Evolutionary conservation across 1,139 yeast species (phyloP), one percentile per base, ranked within the genome.

Genomic region (Taphrina pruni): DNA sequence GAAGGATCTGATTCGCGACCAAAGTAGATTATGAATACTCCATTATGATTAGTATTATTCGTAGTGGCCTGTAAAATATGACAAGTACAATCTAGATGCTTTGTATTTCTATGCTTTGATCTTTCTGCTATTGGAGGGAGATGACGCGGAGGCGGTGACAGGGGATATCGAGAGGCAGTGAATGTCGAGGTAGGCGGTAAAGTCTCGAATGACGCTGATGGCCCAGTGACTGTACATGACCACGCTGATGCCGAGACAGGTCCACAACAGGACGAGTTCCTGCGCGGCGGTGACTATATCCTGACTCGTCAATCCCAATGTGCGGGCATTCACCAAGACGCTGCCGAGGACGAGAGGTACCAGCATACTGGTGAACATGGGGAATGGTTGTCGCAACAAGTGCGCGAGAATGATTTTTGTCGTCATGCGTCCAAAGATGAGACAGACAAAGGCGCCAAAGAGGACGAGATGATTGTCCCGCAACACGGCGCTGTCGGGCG

Each of bases 341-440:
- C 80, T 75, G 12, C 82, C 83, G 1, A 73, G 66, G 57, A 76
- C 71, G 32, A 80, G 75, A 14, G 82, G 79, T 17, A 79, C 71
- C 74, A 77, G 73, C 26, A 80, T 77, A 45, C 79, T 67, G 43
- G 79, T 78, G 77, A 79, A 77, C 69, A 74, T 74, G 39, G 95
- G 95, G 80, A 87, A 89, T n/a, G 79, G 78, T 76, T 88, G 92
- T 64, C 84, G 77, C 39, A 93, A 88, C 74, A 89, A 83, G 77
- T 89, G 94, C 20, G 89, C 89, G 72, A 88, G 81, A 73, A 89
- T 89, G 60, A 81, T 78, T 36, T 80, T 75, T 1, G 83, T 81
- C 6, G 83, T 79, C 73, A 88, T 86, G 73, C 94, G 82, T 8
- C 93, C 94, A 70, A 89, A 91, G 11, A 85, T 81, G 74, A 87